Conservation (phyloP, 352 stramenopile genomes). For the Pythium volutum region DNA sequence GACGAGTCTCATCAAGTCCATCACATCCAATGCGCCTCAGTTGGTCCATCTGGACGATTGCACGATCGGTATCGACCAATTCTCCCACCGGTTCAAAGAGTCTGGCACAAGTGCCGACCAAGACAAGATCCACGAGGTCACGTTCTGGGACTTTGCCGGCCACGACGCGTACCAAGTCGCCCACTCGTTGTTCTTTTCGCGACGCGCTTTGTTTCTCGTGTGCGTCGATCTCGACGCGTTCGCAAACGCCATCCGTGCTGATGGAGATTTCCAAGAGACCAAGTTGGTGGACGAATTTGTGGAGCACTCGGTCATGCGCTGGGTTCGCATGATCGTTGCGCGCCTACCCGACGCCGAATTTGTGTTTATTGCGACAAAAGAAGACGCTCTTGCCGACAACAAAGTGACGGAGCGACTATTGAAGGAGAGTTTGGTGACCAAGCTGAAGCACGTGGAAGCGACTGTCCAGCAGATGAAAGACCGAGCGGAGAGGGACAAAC, state of each 20-base stretch:
- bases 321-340: not conserved
- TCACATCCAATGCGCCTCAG: too few relatives aligned
- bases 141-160: not conserved
- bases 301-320: not conserved
- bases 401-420: not conserved
- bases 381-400: not conserved
- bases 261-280: too few relatives aligned
- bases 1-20: too few relatives aligned
- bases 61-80: not conserved
- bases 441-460: not conserved
- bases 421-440: not conserved
- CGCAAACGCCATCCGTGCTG: too few relatives aligned
- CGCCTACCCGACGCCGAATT: conserved; percentile 10
- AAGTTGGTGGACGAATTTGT: not conserved
- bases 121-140: not conserved
- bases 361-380: conserved; percentile 11
- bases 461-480: not conserved
- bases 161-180: too few relatives aligned
- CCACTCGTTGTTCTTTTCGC: too few relatives aligned
- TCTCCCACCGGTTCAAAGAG: not conserved
- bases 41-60: not conserved
- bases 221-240: too few relatives aligned
- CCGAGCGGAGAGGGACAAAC: too few relatives aligned
- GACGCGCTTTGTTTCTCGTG: too few relatives aligned
- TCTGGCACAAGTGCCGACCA: not conserved